Base-by-base conservation (phyloP, 345 rosid species). In the Geranium rotundifolium region DNA sequence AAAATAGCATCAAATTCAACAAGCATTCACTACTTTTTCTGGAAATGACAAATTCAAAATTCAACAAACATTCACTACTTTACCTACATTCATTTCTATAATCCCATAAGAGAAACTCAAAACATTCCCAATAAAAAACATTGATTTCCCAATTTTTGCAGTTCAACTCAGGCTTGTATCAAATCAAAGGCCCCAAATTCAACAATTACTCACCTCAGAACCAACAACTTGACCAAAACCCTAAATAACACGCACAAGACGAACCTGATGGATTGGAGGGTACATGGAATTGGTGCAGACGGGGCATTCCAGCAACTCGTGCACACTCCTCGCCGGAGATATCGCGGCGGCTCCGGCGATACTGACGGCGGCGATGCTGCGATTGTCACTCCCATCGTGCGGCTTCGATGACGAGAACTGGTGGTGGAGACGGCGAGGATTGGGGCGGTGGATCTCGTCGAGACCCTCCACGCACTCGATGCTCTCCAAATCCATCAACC, bases 251-350 rank as follows among this genome's bases (percentile, higher is more conserved):
- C 17, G 18, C 52, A 17, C 16, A 67, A 66, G 23, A 55, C 41
- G 59, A 27, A 93, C 99, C 99, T 95, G 99, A 71, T 95, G 97
- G 70, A 95, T 95, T 57, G 99, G 97, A 64, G 99, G 99, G 65
- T 90, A 90, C 99, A 95, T 95, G 57, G 97, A 95, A 69, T 84
- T 86, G 69, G 99, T 88, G 67, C 99, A 95, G 59, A 95, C 99
- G 34, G 99, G 99, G 75, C 99, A 95, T 63, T 95, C 99, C 0
- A 95, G 87, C 76, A 95, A 76, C 75, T 95, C 99, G 61, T 90
- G 95, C 61, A 95, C 97, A 74, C 97, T 85, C 60, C 88, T 87
- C 29, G 98, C 85, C 18, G 90, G 95, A 62, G 89, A 79, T 57
- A 78, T 79, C 46, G 83, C 83, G 1, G 88, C 80, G 2, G 88